Base-by-base conservation (phyloP, 148 eudicot species). In the Amaranthus cruentus region DNA sequence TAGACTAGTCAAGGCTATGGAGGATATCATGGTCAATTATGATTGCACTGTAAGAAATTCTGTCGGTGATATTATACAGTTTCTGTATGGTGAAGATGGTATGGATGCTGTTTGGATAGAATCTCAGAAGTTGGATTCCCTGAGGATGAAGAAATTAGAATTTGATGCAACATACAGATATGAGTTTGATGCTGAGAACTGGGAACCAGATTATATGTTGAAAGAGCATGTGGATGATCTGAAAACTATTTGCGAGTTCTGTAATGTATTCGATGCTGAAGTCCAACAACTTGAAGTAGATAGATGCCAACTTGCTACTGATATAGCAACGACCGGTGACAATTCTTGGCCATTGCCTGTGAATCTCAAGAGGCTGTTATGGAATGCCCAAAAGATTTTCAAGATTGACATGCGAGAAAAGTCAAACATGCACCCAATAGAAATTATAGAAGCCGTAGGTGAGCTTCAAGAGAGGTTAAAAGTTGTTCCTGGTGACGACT, bases 51-150 rank as follows among this genome's bases (percentile, higher is more conserved):
- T 91, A 57, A 88, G 99, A 68, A 95, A 95, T 72, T 95, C 97
- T 5, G 76, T 95, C 72, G 99, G 99, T 6, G 97, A 92, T 87
- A 97, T 95, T 55, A 95, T 95, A 68, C 99, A 95, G 86, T 95
- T 95, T 83, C 88, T 95, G 2, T 95, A 95, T 47, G 99, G 99
- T 15, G 99, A 95, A 87, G 99, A 95, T 85, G 99, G 99, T 77
- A 95, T 95, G 99, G 99, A 95, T 84, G 81, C 99, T 75, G 99
- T 95, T 71, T 95, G 99, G 99, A 95, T 95, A 43, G 99, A 95
- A 78, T 80, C 92, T 6, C 99, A 95, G 80, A 88, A 86, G 75
- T 82, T 95, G 75, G 97, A 95, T 71, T 88, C 97, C 50, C 77
- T 95, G 63, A 95, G 92, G 75, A 83, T 92, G 85, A 90, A 85